phyloP scores from a whole-genome alignment of 768 basidiomycete genomes.

The Ramaria sp. region DNA sequence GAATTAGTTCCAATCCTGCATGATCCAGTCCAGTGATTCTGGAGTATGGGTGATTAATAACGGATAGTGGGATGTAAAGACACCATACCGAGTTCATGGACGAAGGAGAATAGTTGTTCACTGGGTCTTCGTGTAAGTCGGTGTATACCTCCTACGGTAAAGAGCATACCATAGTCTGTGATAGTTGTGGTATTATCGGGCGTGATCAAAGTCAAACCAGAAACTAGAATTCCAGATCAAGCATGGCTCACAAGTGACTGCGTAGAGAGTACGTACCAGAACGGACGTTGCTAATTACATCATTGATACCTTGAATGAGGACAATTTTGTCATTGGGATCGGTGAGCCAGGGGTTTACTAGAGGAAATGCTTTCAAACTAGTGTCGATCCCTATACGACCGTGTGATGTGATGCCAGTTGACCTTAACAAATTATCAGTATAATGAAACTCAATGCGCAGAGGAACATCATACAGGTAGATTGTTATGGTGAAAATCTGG shows the following conservation, averaged over 20 bases:
- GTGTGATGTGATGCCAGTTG: slow-evolving; percentile 48
- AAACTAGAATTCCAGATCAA: slow-evolving; percentile 22
- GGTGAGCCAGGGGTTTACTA: slow-evolving; percentile 47
- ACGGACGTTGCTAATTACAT: slow-evolving; percentile 31
- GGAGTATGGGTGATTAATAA: slow-evolving; percentile 14
- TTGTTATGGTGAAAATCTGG: slow-evolving; percentile 51
- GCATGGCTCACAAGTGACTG: neutral
- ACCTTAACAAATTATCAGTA: slow-evolving; percentile 21
- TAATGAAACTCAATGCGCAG: neutral
- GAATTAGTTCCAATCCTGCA: slow-evolving; percentile 32
- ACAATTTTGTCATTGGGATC: slow-evolving; percentile 45
- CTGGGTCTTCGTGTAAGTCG: slow-evolving; percentile 13
- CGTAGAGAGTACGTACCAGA: slow-evolving; percentile 23
- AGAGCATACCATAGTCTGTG: slow-evolving; percentile 33
- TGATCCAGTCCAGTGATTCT: slow-evolving; percentile 57
- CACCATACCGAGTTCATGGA: slow-evolving; percentile 11
- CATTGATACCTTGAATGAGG: slow-evolving; percentile 38
- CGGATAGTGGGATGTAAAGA: neutral
- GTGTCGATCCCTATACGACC: slow-evolving; percentile 51
- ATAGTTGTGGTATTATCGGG: slow-evolving; percentile 50
- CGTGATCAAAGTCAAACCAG: slow-evolving; percentile 43
- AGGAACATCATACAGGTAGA: slow-evolving; percentile 35
- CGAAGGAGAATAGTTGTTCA: slow-evolving; percentile 28
- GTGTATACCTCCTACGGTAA: neutral
- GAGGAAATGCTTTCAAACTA: slow-evolving; percentile 33